Conservation (phyloP, 2,329 filamentous ascomycete genomes). For the Fusarium sterilihyphosum region DNA sequence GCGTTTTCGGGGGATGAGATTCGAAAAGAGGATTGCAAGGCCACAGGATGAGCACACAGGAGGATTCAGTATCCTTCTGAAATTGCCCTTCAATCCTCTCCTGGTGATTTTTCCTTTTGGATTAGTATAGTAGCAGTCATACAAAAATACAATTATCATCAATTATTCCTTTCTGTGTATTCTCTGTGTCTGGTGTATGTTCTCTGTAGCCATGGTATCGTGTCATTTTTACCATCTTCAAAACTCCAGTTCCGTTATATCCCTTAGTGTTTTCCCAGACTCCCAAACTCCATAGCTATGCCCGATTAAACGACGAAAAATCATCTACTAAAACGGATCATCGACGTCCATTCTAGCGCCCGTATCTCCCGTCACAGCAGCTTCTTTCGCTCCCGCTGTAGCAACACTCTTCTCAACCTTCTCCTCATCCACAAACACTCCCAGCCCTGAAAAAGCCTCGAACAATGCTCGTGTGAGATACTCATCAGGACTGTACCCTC, state of each 20-base stretch:
- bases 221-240: background rate
- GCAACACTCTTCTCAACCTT: constrained; percentile 55
- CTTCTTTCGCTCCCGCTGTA: constrained; percentile 49
- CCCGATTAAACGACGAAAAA: constrained; percentile 8
- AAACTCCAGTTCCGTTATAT: constrained; percentile 5
- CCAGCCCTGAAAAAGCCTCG: constrained; percentile 89
- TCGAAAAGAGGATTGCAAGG: constrained; percentile 35
- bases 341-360: constrained; percentile 60
- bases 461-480: constrained; percentile 84
- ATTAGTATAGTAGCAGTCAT: constrained; percentile 39
- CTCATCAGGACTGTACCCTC: constrained; percentile 84
- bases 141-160: constrained; percentile 32
- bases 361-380: constrained; percentile 46
- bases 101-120: constrained; percentile 34
- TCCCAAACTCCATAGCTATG: constrained; percentile 44
- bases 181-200: background rate
- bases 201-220: constrained; percentile 13
- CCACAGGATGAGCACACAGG: constrained; percentile 1
- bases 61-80: background rate
- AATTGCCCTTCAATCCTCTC: constrained; percentile 15
- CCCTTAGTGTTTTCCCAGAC: background rate
- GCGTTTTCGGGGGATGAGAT: constrained; percentile 46
- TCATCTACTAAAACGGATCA: constrained; percentile 52
- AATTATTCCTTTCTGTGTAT: background rate
- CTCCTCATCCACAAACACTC: constrained; percentile 87